Percentiles rank a stretch among this genome's conserved stretches.
These are phyloP conservation scores for Trametes gibbosa DNA, from an alignment of 768 basidiomycete species.

Conservation along the genomic window DNA sequence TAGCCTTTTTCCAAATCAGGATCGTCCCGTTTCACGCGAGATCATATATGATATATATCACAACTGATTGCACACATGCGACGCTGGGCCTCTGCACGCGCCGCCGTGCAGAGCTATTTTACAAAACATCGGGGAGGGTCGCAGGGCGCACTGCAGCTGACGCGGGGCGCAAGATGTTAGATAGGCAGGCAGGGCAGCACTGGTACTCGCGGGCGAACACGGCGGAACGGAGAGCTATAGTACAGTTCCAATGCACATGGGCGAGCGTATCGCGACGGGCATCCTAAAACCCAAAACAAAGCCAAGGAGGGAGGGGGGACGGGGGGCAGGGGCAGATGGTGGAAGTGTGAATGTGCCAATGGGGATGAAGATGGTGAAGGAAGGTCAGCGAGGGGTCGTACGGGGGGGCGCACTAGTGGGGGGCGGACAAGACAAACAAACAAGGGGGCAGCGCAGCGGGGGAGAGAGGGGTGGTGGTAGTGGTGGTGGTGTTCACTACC, in stretches of 20 bases:
- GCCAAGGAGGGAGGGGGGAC: not conserved
- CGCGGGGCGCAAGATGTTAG: not conserved
- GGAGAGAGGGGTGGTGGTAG: not conserved
- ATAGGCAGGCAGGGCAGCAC: not conserved
- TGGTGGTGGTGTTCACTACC: not conserved
- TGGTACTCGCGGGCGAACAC: not conserved
- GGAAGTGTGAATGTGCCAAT: too few relatives aligned
- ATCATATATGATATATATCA: too few relatives aligned
- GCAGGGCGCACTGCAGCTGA: not conserved
- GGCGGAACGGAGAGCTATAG: slow-evolving; percentile 3
- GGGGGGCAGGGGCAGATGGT: not conserved
- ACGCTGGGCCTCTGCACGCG: too few relatives aligned
- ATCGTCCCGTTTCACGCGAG: not conserved
- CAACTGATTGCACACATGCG: too few relatives aligned
- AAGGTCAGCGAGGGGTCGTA: too few relatives aligned
- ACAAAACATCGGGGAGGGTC: too few relatives aligned
- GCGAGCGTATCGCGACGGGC: slow-evolving; percentile 2
- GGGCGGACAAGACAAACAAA: not conserved
- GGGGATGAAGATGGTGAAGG: too few relatives aligned
- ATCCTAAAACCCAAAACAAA: slow-evolving; percentile 17
- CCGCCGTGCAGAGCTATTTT: too few relatives aligned
- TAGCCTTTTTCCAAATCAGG: not conserved
- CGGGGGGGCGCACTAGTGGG: too few relatives aligned
- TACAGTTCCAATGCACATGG: slow-evolving; percentile 18
- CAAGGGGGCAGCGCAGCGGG: not conserved